Conservation (phyloP, 1,284 basidiomycete species). For the Pulveroboletus sp. region DNA sequence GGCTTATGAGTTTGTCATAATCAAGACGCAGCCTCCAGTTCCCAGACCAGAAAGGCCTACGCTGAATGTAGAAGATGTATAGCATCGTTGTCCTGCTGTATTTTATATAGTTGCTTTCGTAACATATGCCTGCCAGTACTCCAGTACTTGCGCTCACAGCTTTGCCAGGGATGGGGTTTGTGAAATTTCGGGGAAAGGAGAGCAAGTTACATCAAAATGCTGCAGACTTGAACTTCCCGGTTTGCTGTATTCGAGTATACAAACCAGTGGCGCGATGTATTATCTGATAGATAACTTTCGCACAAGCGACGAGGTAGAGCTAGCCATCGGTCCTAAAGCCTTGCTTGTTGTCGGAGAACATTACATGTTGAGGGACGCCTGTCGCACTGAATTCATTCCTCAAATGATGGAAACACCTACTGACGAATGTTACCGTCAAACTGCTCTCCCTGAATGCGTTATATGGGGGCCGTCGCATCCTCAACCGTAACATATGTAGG, state of each 20-base stretch:
- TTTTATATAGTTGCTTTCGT: not conserved
- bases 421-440: slow-evolving; percentile 79
- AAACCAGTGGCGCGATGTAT: too few relatives aligned
- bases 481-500: slow-evolving; percentile 80
- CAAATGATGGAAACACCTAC: slow-evolving; percentile 42
- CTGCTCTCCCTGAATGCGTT: slow-evolving; percentile 91
- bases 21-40: slow-evolving; percentile 13
- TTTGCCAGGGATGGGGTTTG: too few relatives aligned
- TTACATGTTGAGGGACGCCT: slow-evolving; percentile 85
- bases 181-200: too few relatives aligned
- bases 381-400: not conserved
- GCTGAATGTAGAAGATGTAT: slow-evolving; percentile 36
- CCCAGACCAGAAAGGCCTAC: slow-evolving; percentile 23
- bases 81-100: not conserved
- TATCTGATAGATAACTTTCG: too few relatives aligned
- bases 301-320: slow-evolving; percentile 92
- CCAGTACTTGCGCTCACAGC: too few relatives aligned
- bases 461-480: slow-evolving; percentile 89
- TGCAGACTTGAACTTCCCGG: too few relatives aligned
- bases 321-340: slow-evolving; percentile 94
- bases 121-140: too few relatives aligned
- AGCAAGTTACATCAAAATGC: too few relatives aligned
- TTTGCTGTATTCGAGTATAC: too few relatives aligned
- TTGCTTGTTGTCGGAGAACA: slow-evolving; percentile 84
- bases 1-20: slow-evolving; percentile 37